Evolutionary conservation across 208 protist genomes (phyloP).

Genomic region (Leishmania tarentolae): DNA sequence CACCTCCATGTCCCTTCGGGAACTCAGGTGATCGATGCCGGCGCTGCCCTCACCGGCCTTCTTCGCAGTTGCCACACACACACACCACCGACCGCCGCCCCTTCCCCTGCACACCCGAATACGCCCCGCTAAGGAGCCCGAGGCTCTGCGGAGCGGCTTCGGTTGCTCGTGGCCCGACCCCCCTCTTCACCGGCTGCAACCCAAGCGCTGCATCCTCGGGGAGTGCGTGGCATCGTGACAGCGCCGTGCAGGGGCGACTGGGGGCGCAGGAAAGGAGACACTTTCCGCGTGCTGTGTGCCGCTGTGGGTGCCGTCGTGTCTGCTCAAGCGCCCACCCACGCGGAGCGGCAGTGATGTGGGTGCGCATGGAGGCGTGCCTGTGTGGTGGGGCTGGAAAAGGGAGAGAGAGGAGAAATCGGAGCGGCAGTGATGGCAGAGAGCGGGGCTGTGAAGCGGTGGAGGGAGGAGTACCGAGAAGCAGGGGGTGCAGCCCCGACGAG

Average conservation of each 20-base stretch:
- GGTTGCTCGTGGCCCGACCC: conserved; percentile 36
- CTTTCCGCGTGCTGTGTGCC: too few relatives aligned
- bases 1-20: conserved; percentile 23
- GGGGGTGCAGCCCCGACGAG: neutral
- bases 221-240: neutral
- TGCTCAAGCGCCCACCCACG: neutral
- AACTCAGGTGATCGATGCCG: conserved; percentile 39
- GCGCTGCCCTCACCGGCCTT: conserved; percentile 30
- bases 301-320: neutral
- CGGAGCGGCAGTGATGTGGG: neutral
- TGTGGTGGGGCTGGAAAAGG: neutral
- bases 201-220: conserved; percentile 20
- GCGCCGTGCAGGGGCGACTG: neutral
- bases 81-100: neutral
- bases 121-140: conserved; percentile 14
- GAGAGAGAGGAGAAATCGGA: neutral
- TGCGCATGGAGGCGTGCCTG: neutral
- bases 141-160: conserved; percentile 28
- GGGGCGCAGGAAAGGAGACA: neutral
- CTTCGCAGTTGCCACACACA: conserved; percentile 16
- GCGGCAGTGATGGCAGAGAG: neutral
- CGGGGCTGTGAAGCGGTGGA: neutral
- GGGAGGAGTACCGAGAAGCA: neutral
- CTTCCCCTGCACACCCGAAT: neutral
- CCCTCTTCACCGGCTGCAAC: conserved; percentile 35